Base-by-base conservation (phyloP, 2,329 filamentous ascomycete species). In the Didymella segeticola region DNA sequence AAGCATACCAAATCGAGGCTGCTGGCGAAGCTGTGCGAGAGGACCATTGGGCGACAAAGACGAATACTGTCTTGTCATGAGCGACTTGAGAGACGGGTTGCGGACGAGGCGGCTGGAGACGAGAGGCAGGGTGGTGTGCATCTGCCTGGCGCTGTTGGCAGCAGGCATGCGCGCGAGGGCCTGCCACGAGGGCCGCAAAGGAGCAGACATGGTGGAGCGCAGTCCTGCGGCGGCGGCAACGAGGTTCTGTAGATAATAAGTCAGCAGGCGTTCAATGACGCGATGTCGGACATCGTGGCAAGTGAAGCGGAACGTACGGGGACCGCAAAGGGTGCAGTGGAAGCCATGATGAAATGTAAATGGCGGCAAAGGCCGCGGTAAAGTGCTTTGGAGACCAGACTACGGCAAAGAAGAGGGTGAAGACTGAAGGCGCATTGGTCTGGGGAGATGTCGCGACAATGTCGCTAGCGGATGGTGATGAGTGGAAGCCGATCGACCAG, bases 301-400 rank as follows among this genome's bases (percentile, higher is more conserved):
- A 68, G 42, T 42, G n/a, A 20, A n/a, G n/a, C n/a, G n/a, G n/a
- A n/a, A 54, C 79, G 64, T 69, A 83, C 80, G 64, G 79, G 78
- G 58, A 79, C 67, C 58, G 74, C 75, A 62, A 79, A 70, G 60
- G 80, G 75, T 63, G 77, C 73, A 69, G 80, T 79, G 64, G 82
- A 80, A 68, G 80, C 80, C 82, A 83, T 83, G 67, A 56, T 77
- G 63, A 57, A 30, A 25, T 47, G 33, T 53, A 19, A 34, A 45
- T 29, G 53, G 71, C 71, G 71, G 71, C 70, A 61, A 57, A 52
- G 50, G 70, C 71, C 71, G 71, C 71, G 46, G 38, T 43, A 53
- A 23, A 34, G 42, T 33, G 49, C 52, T 36, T 45, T 37, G 47
- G 56, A 38, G 54, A 60, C 62, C 66, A 62, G 61, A 56, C 62